phyloP scores from a whole-genome alignment of 2,329 filamentous ascomycete species.

The Paecilomyces dactylethromorphus region DNA sequence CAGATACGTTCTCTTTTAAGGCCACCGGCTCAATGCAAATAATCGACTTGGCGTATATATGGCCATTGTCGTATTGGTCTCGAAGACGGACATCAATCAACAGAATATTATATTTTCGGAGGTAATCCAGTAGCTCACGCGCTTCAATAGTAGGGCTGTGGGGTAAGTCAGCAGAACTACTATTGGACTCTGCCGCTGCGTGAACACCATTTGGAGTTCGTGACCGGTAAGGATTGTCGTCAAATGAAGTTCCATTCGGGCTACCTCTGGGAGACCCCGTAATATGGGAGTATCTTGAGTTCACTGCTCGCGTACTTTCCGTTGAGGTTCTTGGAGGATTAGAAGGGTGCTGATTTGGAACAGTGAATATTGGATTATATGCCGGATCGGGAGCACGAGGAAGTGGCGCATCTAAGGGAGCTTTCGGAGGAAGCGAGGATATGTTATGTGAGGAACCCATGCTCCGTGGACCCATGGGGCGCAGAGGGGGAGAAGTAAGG shows the following conservation, averaged over 20 bases:
- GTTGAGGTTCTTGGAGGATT: constrained; percentile 35
- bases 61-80: constrained; percentile 76
- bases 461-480: constrained; percentile 35
- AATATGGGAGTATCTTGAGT: constrained; percentile 30
- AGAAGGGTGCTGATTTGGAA: constrained; percentile 29
- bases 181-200: constrained; percentile 29
- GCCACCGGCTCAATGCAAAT: constrained; percentile 87
- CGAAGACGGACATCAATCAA: constrained; percentile 80
- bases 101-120: constrained; percentile 61
- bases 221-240: constrained; percentile 40
- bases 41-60: constrained; percentile 75
- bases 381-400: constrained; percentile 43
- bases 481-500: constrained; percentile 18
- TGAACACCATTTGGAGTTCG: constrained; percentile 37
- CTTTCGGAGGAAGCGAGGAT: constrained; percentile 37
- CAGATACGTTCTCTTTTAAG: constrained; percentile 60
- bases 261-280: constrained; percentile 25
- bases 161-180: constrained; percentile 43
- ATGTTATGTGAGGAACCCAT: constrained; percentile 31
- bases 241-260: constrained; percentile 24
- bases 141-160: constrained; percentile 59
- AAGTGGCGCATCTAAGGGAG: constrained; percentile 35
- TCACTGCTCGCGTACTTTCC: constrained; percentile 32
- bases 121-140: constrained; percentile 63
- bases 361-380: constrained; percentile 40